Base-by-base conservation (phyloP, 2,329 filamentous ascomycete species). In the Aureobasidium sp. region DNA sequence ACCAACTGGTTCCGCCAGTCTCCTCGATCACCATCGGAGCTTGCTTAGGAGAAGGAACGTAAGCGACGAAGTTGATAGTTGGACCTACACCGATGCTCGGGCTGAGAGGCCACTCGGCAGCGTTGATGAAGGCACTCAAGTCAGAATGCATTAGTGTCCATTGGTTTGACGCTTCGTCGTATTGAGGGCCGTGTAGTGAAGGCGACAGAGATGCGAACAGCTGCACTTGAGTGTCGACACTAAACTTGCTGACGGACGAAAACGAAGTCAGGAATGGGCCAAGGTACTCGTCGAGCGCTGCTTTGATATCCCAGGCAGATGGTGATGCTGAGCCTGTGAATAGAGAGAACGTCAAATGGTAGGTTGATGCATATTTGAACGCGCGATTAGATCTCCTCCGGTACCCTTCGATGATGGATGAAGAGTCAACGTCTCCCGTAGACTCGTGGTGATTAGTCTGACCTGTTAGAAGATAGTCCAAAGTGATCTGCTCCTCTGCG, bases 61-160 rank as follows among this genome's bases (percentile, higher is more conserved):
- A 99, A 32, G 97, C 82, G 62, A 97, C 87, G 72, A 99, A 97
- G 75, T 99, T 97, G 70, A 99, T 87, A 0, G 94, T 99, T 0
- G 94, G 94, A 0, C 93, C 93, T 20, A 85, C 86, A 46, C 92
- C 94, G 67, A 99, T 97, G 62, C 91, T 96, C 0, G 93, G 93
- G 65, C 89, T 96, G 2, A 99, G 77, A 0, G 94, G 94, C 94
- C 94, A 99, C 76, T 99, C 94, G 2, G 94, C 94, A 2, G 93
- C 92, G 70, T 99, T 99, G 75, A 99, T 91, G 71, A 99, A 99
- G 1, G 90, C 92, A 41, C 90, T 91, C 1, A 99, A 81, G 69
- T 96, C 91, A 68, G 96, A 89, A 72, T 91, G 92, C 69, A 84
- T 86, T 39, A 99, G 78, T 0, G 79, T 82, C 84, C 84, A 87